Base-by-base conservation (phyloP, 2,329 filamentous ascomycete genomes). In the Aspergillus oerlinghausenensis region DNA sequence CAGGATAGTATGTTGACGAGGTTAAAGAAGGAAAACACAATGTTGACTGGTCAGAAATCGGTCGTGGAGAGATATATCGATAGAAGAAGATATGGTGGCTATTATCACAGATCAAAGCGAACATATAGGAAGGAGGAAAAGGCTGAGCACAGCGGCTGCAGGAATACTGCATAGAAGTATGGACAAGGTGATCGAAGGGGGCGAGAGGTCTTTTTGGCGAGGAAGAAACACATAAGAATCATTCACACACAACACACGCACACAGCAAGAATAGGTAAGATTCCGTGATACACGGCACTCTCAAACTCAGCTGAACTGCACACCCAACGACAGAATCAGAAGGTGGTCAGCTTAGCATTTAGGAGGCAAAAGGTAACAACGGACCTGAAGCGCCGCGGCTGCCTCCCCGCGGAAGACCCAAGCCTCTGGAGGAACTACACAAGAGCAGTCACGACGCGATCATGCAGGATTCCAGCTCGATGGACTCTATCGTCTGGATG, bases 1-100 rank as follows among this genome's bases (percentile, higher is more conserved):
- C 19, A 17, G 49, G 49, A 23, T 23, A 47, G 19, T 23, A 47
- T 35, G 47, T 32, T 28, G 7, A 21, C 29, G 21, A 38, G n/a
- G 63, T 65, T 35, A 61, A 61, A 25, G 59, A 62, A 50, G 29
- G 21, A 32, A 38, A 35, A 38, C 5, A 17, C 32, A 38, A 38
- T n/a, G 32, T 38, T 38, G 32, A 23, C 43, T 7, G 21, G 21
- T 3, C 14, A 6, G 43, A 5, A 26, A 47, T 47, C 43, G 10
- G 43, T 47, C 21, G 43, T 23, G 10, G 21, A 6, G 43, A 47
- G 23, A 6, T 17, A 47, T 23, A 9, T 11, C 3, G 23, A 25
- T 47, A 47, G 43, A 26, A 47, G 43, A 26, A 47, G 5, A 47
- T 47, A 47, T 26, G 43, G 21, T 23, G 43, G 21, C 21, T 23